Percentiles rank a stretch among this genome's conserved stretches.
Evolutionary conservation across 495 filamentous ascomycete genomes (phyloP).

Genomic region (Neurospora pannonica): DNA sequence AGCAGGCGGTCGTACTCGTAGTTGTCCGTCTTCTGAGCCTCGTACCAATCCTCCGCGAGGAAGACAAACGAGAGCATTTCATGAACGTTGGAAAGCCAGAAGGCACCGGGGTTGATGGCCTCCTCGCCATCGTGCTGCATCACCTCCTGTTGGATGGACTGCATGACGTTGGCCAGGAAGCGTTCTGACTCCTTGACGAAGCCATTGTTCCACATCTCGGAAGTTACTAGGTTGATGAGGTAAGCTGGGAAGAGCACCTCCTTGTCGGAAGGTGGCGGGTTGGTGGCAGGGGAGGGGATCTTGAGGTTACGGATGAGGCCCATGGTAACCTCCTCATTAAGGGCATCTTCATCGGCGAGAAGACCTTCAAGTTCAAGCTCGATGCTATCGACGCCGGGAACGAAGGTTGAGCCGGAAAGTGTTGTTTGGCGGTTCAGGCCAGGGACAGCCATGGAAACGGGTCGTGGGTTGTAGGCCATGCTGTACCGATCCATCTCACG

Average conservation of each 20-base stretch:
- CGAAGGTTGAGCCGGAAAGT: slow-evolving; percentile 55
- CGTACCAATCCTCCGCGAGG: slow-evolving; percentile 98
- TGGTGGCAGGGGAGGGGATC: slow-evolving; percentile 77
- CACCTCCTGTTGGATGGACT: slow-evolving; percentile 96
- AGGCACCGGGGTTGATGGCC: slow-evolving; percentile 92
- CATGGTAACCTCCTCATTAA: slow-evolving; percentile 94
- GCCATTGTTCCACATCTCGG: slow-evolving; percentile 99
- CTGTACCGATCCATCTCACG: slow-evolving; percentile 79
- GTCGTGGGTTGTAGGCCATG: slow-evolving; percentile 84
- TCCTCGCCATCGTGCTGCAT: slow-evolving; percentile 98
- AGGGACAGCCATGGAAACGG: slow-evolving; percentile 83
- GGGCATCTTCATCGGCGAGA: slow-evolving; percentile 84
- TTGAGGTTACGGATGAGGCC: slow-evolving; percentile 93
- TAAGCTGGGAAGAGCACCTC: slow-evolving; percentile 98
- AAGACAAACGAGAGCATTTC: slow-evolving; percentile 99
- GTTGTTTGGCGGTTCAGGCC: slow-evolving; percentile 53
- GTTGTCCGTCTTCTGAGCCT: slow-evolving; percentile 97
- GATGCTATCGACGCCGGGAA: slow-evolving; percentile 74
- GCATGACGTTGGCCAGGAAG: slow-evolving; percentile 98
- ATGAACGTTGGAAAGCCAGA: slow-evolving; percentile 99
- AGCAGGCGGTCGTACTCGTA: slow-evolving; percentile 96
- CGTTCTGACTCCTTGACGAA: slow-evolving; percentile 99
- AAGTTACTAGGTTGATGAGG: slow-evolving; percentile 97
- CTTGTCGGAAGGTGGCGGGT: slow-evolving; percentile 87
- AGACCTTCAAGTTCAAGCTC: slow-evolving; percentile 90